These are phyloP conservation scores for Thymus mandschuricus DNA, from an alignment of 257 asterid species.

Conservation along the genomic window DNA sequence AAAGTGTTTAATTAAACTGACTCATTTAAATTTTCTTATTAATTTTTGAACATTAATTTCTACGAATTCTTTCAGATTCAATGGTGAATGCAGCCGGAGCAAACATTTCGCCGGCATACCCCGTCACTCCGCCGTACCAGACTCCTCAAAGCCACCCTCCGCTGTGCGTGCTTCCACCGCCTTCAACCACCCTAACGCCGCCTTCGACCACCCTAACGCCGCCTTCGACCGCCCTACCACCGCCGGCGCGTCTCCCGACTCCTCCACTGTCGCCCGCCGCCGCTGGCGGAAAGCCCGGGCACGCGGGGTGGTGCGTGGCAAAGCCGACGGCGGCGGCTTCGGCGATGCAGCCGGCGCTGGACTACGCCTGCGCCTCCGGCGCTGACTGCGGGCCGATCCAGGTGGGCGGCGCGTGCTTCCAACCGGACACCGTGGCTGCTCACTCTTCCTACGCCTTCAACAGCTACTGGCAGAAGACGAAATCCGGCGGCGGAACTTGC, in stretches of 20 bases:
- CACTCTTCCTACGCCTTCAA: conserved; percentile 47
- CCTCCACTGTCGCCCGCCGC: conserved; percentile 12
- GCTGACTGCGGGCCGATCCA: conserved; percentile 40
- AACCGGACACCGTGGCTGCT: conserved; percentile 36
- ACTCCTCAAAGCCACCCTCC: conserved; percentile 23
- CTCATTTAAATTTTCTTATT: no score
- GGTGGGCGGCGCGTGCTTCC: conserved; percentile 36
- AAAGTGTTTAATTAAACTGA: no score
- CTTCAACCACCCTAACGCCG: conserved; percentile 12
- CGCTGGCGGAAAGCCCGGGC: conserved; percentile 13
- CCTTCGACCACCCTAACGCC: conserved; percentile 1
- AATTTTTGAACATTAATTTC: neutral
- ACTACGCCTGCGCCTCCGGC: conserved; percentile 43
- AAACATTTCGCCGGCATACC: neutral
- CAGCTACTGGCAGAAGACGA: conserved; percentile 45
- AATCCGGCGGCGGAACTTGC: conserved; percentile 41
- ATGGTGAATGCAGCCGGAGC: neutral
- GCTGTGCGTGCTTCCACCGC: conserved; percentile 36
- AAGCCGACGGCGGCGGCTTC: conserved; percentile 28
- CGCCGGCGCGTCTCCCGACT: neutral
- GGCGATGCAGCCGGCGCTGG: conserved; percentile 37
- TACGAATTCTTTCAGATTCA: conserved; percentile 14
- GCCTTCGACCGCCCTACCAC: neutral
- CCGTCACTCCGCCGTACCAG: neutral
- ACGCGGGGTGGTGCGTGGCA: conserved; percentile 43